These are phyloP conservation scores for Cadophora sp. DNA, from an alignment of 2,329 filamentous ascomycete genomes.

Conservation along the genomic window DNA sequence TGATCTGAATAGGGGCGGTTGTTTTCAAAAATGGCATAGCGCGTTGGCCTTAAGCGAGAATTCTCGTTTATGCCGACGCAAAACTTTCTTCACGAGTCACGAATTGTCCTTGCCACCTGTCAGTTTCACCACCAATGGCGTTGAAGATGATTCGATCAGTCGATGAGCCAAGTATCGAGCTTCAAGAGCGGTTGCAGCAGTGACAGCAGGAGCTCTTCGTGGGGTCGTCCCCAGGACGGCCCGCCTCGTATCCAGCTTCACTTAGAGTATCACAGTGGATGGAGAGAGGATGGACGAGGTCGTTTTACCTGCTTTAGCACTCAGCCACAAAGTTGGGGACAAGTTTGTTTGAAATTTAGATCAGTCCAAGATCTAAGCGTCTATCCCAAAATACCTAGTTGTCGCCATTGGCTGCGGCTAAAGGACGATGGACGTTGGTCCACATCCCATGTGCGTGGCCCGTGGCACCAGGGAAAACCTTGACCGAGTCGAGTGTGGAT, in stretches of 20 bases:
- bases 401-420: not conserved
- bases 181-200: too few species aligned
- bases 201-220: not conserved
- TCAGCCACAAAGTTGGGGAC: constrained; percentile 5
- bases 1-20: constrained; percentile 13
- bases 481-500: constrained; percentile 9
- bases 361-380: constrained; percentile 10
- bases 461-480: constrained; percentile 9
- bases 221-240: constrained; percentile 1
- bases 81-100: constrained; percentile 11
- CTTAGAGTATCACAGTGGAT: not conserved
- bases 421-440: not conserved
- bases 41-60: not conserved
- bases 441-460: constrained; percentile 9
- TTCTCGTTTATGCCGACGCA: constrained; percentile 6
- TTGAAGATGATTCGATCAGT: not conserved
- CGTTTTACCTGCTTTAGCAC: not conserved
- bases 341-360: not conserved
- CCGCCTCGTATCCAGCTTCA: not conserved
- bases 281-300: not conserved
- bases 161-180: not conserved
- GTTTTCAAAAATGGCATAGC: not conserved
- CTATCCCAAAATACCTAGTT: constrained; percentile 7
- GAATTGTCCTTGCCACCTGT: not conserved
- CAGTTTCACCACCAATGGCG: constrained; percentile 6